phyloP scores from a whole-genome alignment of 495 filamentous ascomycete species.

The Trichoderma reesei region DNA sequence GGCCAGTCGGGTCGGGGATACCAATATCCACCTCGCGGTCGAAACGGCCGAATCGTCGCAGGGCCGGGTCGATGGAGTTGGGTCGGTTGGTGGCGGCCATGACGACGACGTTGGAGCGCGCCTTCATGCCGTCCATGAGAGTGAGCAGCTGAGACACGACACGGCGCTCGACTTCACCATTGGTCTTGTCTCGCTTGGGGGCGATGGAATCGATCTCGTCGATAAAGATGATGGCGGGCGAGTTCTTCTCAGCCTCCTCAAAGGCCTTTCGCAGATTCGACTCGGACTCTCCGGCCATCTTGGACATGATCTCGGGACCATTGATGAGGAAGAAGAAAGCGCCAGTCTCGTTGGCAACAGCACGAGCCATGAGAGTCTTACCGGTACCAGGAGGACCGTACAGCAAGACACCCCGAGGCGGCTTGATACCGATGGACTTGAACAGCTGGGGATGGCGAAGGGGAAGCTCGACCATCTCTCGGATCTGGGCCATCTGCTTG shows the following conservation, averaged over 20 bases:
- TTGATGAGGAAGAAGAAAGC: conserved; percentile 99
- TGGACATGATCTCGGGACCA: conserved; percentile 98
- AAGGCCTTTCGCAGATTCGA: conserved; percentile 96
- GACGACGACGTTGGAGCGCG: conserved; percentile 93
- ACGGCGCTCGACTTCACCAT: conserved; percentile 96
- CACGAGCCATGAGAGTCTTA: conserved; percentile 98
- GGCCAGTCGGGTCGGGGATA: conserved; percentile 94
- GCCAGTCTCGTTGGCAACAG: conserved; percentile 96
- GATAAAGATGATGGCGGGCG: conserved; percentile 98
- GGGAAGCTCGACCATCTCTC: conserved; percentile 94
- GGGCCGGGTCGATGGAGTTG: conserved; percentile 94
- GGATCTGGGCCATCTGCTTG: conserved; percentile 99
- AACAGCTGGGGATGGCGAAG: conserved; percentile 95
- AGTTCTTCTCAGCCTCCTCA: conserved; percentile 99
- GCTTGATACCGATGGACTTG: conserved; percentile 99
- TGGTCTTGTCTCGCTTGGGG: conserved; percentile 99
- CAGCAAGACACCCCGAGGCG: conserved; percentile 94
- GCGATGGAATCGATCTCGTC: conserved; percentile 99
- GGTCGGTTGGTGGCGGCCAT: conserved; percentile 98
- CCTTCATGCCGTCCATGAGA: conserved; percentile 99
- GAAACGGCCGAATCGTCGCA: conserved; percentile 95
- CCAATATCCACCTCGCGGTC: conserved; percentile 98
- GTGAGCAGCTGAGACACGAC: conserved; percentile 96
- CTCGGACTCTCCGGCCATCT: conserved; percentile 99
- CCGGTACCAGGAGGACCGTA: conserved; percentile 96